Evolutionary conservation across 257 asterid species (phyloP), one percentile per base, ranked within the genome.

Genomic region (Capsicum rhomboideum): DNA sequence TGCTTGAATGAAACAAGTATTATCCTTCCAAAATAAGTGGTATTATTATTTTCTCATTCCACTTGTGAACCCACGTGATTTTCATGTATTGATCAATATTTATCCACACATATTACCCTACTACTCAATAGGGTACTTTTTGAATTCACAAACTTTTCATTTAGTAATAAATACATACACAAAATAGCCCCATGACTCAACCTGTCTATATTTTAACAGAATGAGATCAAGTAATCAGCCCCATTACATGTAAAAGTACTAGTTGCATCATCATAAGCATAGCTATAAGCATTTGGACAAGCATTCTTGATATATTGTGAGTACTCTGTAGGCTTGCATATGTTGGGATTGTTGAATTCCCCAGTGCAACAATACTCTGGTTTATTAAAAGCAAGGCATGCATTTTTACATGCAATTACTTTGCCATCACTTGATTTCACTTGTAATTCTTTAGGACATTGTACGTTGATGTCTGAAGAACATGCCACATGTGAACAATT

Each of bases 221-320:
- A 91, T 17, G 74, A 11, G 49, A 90, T 86, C 37, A 81, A 59
- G 75, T 93, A 94, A 50, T 89, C 78, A 52, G 91, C 86, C 80
- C 91, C 92, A 2, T 67, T 82, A 87, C 97, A 93, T 14, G 97
- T 93, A 72, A 90, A 95, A 83, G 83, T 90, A 78, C 94, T 91
- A 0, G 90, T 90, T 56, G 81, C 82, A 86, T 92, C 97, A 82
- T 94, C 98, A 37, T 83, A 93, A 17, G 97, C 87, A 79, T 91
- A 93, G 88, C 95, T 92, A 56, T 90, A 93, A n/a, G 95, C 87
- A 0, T 85, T 86, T 1, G 93, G 97, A 86, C 98, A 92, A 77
- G 90, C 87, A 34, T 9, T 83, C 88, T 94, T 93, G 86, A 94
- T 92, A 53, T 85, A 49, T 85, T 56, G 64, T 4, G 97, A 94